phyloP scores from a whole-genome alignment of 257 asterid genomes.

The Ilex asprella region DNA sequence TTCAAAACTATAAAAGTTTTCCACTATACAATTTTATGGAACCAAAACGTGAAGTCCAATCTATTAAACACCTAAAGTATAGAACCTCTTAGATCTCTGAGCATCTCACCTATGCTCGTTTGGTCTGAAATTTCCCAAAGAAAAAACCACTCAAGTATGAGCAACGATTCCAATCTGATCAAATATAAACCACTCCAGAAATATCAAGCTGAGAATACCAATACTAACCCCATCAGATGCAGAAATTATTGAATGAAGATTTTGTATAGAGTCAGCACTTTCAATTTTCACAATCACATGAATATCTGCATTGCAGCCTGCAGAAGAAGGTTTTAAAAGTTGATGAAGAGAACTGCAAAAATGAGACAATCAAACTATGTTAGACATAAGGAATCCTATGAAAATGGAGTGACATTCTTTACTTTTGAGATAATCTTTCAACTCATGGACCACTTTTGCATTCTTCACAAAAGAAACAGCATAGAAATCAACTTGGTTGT shows the following conservation, averaged over 20 bases:
- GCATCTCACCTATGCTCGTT: too few species aligned
- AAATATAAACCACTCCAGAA: constrained; percentile 2
- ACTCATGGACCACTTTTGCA: constrained; percentile 84
- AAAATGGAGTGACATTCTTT: constrained; percentile 16
- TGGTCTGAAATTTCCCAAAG: too few species aligned
- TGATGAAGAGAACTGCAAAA: constrained; percentile 6
- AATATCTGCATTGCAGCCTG: constrained; percentile 83
- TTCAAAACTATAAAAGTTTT: too few species aligned
- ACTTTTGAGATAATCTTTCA: constrained; percentile 84
- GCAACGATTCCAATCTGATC: too few species aligned
- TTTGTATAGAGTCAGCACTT: constrained; percentile 94
- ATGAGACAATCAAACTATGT: constrained; percentile 3
- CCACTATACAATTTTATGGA: too few species aligned
- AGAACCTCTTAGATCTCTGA: too few species aligned
- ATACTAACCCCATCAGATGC: constrained; percentile 95
- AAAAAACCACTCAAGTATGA: too few species aligned
- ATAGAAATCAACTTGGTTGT: constrained; percentile 89
- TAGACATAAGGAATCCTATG: not conserved
- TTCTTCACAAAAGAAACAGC: constrained; percentile 99
- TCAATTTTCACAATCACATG: constrained; percentile 87
- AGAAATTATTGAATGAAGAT: constrained; percentile 82
- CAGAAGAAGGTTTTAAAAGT: constrained; percentile 20
- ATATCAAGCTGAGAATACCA: not conserved
- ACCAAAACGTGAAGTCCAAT: too few species aligned
- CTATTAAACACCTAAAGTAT: too few species aligned